Conservation (phyloP, 208 protist genomes). For the Trypanosoma rangeli region DNA sequence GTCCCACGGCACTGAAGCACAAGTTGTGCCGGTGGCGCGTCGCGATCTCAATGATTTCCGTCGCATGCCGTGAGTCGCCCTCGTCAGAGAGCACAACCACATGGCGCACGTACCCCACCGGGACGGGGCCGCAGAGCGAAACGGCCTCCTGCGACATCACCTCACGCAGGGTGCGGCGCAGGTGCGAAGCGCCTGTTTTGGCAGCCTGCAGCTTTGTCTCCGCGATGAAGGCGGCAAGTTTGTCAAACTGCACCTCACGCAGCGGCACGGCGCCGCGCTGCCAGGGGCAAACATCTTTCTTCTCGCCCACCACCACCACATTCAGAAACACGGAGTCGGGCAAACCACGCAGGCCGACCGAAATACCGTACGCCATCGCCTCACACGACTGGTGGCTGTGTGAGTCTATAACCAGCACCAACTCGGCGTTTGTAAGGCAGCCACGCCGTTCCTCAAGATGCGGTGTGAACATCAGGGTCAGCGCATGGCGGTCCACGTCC, state of each 20-base stretch:
- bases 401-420: conserved; percentile 66
- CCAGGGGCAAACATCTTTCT: conserved; percentile 18
- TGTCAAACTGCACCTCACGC: conserved; percentile 20
- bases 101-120: conserved; percentile 64
- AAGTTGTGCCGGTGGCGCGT: conserved; percentile 22
- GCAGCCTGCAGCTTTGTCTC: conserved; percentile 25
- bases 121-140: conserved; percentile 32
- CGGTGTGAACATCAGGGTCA: conserved; percentile 55
- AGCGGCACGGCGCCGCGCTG: conserved; percentile 15
- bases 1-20: conserved; percentile 58
- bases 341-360: conserved; percentile 28
- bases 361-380: conserved; percentile 40
- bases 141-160: conserved; percentile 20
- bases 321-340: conserved; percentile 51
- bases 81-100: conserved; percentile 67
- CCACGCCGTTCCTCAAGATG: conserved; percentile 27
- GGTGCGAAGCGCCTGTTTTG: conserved; percentile 26
- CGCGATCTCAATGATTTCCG: conserved; percentile 36
- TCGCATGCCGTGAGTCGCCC: conserved; percentile 23
- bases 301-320: conserved; percentile 39
- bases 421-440: conserved; percentile 50
- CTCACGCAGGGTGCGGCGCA: conserved; percentile 41
- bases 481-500: conserved; percentile 31
- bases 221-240: conserved; percentile 9
- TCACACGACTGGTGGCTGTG: conserved; percentile 30